Conservation (phyloP, 2,329 filamentous ascomycete genomes). For the Penicillium sp. region DNA sequence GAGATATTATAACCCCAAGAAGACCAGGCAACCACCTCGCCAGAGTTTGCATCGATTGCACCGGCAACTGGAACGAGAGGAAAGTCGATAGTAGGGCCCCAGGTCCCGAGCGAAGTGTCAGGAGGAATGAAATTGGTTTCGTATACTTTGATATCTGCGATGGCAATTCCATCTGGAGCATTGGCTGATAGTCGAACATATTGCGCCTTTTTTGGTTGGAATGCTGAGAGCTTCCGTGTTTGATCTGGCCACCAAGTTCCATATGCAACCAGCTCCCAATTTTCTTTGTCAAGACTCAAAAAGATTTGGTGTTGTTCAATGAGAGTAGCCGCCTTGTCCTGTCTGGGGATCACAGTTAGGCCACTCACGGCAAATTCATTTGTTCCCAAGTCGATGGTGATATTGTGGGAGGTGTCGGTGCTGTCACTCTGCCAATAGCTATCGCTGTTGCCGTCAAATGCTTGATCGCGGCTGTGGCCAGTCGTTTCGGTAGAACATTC, state of each 20-base stretch:
- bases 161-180: constrained; percentile 8
- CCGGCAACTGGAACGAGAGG: constrained; percentile 5
- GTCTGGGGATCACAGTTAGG: constrained; percentile 6
- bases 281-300: constrained; percentile 3
- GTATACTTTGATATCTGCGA: constrained; percentile 14
- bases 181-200: constrained; percentile 5
- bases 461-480: no score
- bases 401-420: no score
- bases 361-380: no score
- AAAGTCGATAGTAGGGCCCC: constrained; percentile 10
- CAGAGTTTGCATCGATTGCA: constrained; percentile 4
- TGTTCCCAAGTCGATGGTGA: no score
- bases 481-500: no score
- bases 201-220: constrained; percentile 11
- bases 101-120: constrained; percentile 2
- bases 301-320: constrained; percentile 4
- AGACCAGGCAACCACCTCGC: constrained; percentile 18
- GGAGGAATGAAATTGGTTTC: constrained; percentile 9
- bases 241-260: constrained; percentile 19
- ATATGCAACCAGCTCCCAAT: constrained; percentile 13
- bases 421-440: no score
- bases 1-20: constrained; percentile 20
- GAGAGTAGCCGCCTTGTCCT: constrained; percentile 1
- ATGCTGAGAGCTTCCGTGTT: constrained; percentile 9
- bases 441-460: no score